Conservation (phyloP, 2,329 filamentous ascomycete genomes). For the Endoconidiophora polonica region DNA sequence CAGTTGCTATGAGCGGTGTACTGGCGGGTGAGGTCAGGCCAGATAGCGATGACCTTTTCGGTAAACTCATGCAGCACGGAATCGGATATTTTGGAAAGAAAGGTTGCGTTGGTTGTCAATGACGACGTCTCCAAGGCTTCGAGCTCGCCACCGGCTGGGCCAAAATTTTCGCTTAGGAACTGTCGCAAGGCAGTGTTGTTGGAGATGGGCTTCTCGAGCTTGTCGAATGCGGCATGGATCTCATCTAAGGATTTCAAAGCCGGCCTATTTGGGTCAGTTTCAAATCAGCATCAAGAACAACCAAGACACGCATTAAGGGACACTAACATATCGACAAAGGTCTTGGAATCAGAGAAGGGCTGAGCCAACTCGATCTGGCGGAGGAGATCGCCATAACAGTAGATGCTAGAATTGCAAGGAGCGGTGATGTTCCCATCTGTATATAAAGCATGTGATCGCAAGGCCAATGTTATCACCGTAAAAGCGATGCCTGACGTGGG, state of each 20-base stretch:
- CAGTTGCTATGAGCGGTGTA: slow-evolving; percentile 39
- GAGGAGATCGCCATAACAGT: slow-evolving; percentile 49
- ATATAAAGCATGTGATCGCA: slow-evolving; percentile 28
- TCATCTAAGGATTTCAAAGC: slow-evolving; percentile 41
- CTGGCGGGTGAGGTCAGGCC: slow-evolving; percentile 47
- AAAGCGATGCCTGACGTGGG: background rate
- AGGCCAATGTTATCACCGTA: slow-evolving; percentile 11
- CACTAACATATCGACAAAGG: slow-evolving; percentile 50
- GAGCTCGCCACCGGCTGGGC: slow-evolving; percentile 45
- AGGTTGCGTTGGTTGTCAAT: slow-evolving; percentile 38
- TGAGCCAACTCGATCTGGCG: slow-evolving; percentile 44
- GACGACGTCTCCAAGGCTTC: slow-evolving; percentile 32
- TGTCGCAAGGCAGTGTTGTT: slow-evolving; percentile 46
- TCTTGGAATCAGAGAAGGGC: slow-evolving; percentile 52
- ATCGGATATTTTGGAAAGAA: slow-evolving; percentile 40
- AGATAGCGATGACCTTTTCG: slow-evolving; percentile 48
- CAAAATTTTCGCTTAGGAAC: slow-evolving; percentile 48
- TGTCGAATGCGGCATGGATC: slow-evolving; percentile 43
- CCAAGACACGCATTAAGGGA: background rate
- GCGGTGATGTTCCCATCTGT: slow-evolving; percentile 42
- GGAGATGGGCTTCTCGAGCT: slow-evolving; percentile 40
- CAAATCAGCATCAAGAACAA: slow-evolving; percentile 12
- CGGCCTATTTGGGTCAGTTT: slow-evolving; percentile 26
- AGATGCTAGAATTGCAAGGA: slow-evolving; percentile 50
- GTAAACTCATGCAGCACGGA: slow-evolving; percentile 43